Evolutionary conservation across 2,329 filamentous ascomycete genomes (phyloP).

Genomic region (Hypoxylon sp.): DNA sequence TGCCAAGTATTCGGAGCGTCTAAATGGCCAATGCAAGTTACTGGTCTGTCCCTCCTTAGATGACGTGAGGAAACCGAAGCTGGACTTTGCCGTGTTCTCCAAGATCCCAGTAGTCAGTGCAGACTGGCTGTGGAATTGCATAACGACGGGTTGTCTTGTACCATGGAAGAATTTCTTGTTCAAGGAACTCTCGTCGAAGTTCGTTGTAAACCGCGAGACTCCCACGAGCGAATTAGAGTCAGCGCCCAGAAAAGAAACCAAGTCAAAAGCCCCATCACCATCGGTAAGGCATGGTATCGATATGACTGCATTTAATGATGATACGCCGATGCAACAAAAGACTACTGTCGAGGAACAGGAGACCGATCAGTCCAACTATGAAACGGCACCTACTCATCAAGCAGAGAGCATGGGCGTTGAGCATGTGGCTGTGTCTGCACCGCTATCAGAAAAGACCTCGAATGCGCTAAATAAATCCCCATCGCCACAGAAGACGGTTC

Average conservation of each 20-base stretch:
- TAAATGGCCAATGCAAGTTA: conserved; percentile 80
- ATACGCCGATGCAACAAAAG: conserved; percentile 46
- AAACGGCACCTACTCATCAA: conserved; percentile 60
- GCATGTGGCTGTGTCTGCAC: conserved; percentile 49
- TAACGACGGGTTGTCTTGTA: conserved; percentile 68
- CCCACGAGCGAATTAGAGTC: conserved; percentile 45
- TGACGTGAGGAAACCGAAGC: conserved; percentile 78
- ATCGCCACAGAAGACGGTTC: conserved; percentile 52
- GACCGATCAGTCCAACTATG: conserved; percentile 54
- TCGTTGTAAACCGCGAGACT: conserved; percentile 31
- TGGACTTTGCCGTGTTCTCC: conserved; percentile 81
- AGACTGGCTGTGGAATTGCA: conserved; percentile 88
- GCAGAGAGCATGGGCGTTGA: conserved; percentile 50
- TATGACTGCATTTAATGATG: conserved; percentile 58
- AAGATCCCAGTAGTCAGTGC: conserved; percentile 84
- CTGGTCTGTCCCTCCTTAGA: conserved; percentile 77
- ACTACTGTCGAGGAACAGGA: conserved; percentile 23
- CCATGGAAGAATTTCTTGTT: conserved; percentile 65
- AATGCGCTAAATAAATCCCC: conserved; percentile 61
- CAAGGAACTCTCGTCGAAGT: conserved; percentile 59
- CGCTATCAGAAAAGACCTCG: conserved; percentile 60
- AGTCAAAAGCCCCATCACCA: conserved; percentile 34
- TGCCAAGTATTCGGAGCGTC: conserved; percentile 83
- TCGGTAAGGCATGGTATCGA: conserved; percentile 56
- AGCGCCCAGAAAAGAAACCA: conserved; percentile 33